A percentile compares a stretch with the other conserved stretches of the same genome.
phyloP scores from a whole-genome alignment of 257 asterid genomes.

The Cordia subcordata region DNA sequence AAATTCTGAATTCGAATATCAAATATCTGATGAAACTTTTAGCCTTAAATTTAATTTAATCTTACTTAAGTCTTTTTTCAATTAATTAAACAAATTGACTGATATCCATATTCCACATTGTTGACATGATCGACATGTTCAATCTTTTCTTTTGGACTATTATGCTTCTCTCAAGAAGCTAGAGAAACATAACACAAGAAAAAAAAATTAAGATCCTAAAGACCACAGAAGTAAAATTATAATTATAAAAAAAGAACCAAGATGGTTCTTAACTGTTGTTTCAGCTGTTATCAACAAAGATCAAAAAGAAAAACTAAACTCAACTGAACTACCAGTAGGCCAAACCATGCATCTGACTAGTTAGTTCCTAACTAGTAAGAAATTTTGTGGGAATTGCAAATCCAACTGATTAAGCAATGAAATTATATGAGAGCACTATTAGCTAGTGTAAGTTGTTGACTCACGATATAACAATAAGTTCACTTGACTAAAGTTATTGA shows the following conservation, averaged over 20 bases:
- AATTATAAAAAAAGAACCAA: slow-evolving; percentile 16
- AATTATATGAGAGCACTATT: slow-evolving; percentile 13
- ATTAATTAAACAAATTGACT: no score
- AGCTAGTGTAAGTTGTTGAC: no score
- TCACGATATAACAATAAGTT: no score
- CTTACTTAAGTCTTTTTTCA: no score
- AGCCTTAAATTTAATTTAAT: no score
- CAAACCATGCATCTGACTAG: background rate
- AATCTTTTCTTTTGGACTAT: slow-evolving; percentile 12
- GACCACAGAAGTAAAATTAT: slow-evolving; percentile 13
- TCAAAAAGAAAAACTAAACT: slow-evolving; percentile 1
- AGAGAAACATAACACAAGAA: slow-evolving; percentile 7
- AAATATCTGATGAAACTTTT: no score
- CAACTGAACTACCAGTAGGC: background rate
- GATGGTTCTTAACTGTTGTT: slow-evolving; percentile 11
- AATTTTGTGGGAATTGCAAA: slow-evolving; percentile 10
- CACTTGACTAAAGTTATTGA: no score
- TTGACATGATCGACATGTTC: slow-evolving; percentile 9
- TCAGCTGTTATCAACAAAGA: background rate
- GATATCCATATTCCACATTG: no score
- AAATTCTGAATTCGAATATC: no score
- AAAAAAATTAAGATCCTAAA: slow-evolving; percentile 13
- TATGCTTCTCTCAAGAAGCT: no score
- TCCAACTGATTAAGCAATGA: slow-evolving; percentile 1
- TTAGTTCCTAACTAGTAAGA: slow-evolving; percentile 7